Base-by-base conservation (phyloP, 2,329 filamentous ascomycete species). In the Ophiocordyceps polyrhachis-furcata region DNA sequence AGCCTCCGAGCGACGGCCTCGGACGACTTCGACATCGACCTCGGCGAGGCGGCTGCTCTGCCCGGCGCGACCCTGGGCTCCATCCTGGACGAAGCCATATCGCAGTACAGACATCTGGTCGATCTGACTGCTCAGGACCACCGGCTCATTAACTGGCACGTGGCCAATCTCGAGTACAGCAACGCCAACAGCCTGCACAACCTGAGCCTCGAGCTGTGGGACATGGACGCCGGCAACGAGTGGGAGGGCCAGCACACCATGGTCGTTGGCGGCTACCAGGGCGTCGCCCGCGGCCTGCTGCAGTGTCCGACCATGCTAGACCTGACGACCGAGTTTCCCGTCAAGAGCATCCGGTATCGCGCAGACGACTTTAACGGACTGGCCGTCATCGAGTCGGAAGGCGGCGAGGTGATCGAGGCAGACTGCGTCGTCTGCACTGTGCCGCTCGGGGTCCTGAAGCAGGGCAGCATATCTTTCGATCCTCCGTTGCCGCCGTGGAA, bases 131-230 rank as follows among this genome's bases (percentile, higher is more conserved):
- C 88, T 1, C 83, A 86, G 56, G 91, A 98, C 55, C 80, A 93
- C 61, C 77, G 91, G 41, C 69, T 98, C 15, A 73, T 96, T 55
- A 98, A 95, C 56, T 98, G 91, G 91, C 93, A 98, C 61, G 83
- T 95, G 59, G 93, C 93, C 51, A 98, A 98, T 57, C 71, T 98
- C 14, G 91, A 98, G 61, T 98, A 98, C 58, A 93, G 89, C 49
- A 98, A 96, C 59, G 91, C 91, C 2, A 84, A 80, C 2, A 93
- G 87, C 51, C 78, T 94, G 45, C 80, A 83, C 51, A 81, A 83
- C 49, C 73, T 98, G 17, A 96, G 89, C 59, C 74, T 98, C 14
- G 78, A 81, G 8, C 81, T 88, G 0, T 96, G 93, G 85, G 93
- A 98, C 60, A 87, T 98, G 55, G 93, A 98, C 57, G 87, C 88